Conservation (phyloP, 2,329 filamentous ascomycete genomes). For the Alternaria alternata region DNA sequence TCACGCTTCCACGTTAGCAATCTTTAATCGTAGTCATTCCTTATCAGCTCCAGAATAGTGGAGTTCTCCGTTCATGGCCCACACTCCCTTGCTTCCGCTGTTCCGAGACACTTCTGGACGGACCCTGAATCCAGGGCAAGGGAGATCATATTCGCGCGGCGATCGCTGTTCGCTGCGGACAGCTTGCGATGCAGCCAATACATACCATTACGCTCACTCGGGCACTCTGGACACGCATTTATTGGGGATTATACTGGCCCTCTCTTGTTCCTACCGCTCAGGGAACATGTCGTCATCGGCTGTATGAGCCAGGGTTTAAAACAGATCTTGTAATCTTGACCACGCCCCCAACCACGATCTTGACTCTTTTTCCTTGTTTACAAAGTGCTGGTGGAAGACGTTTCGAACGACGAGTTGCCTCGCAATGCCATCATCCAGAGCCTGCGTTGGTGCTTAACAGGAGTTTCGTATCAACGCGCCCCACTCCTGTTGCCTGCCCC, state of each 20-base stretch:
- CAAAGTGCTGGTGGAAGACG: neutral
- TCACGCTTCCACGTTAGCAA: neutral
- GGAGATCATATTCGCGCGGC: neutral
- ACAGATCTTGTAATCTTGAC: neutral
- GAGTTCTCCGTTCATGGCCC: neutral
- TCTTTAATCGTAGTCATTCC: neutral
- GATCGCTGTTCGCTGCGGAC: too few relatives aligned
- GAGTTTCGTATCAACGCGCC: conserved; percentile 10
- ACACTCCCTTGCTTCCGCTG: neutral
- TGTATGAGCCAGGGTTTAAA: neutral
- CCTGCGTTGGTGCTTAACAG: conserved; percentile 5
- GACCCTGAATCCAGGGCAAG: neutral
- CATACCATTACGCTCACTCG: neutral
- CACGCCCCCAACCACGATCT: neutral
- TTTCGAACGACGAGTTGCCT: neutral
- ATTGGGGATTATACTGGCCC: too few relatives aligned
- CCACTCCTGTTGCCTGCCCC: conserved; percentile 15
- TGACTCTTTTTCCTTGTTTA: neutral
- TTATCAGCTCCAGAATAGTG: neutral
- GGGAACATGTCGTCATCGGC: neutral
- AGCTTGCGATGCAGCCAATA: neutral
- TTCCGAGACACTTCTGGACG: neutral
- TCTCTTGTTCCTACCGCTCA: neutral
- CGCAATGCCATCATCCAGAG: neutral
- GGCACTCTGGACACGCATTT: neutral